These are phyloP conservation scores for Clarkia xantiana DNA, from an alignment of 345 rosid genomes.

Conservation along the genomic window DNA sequence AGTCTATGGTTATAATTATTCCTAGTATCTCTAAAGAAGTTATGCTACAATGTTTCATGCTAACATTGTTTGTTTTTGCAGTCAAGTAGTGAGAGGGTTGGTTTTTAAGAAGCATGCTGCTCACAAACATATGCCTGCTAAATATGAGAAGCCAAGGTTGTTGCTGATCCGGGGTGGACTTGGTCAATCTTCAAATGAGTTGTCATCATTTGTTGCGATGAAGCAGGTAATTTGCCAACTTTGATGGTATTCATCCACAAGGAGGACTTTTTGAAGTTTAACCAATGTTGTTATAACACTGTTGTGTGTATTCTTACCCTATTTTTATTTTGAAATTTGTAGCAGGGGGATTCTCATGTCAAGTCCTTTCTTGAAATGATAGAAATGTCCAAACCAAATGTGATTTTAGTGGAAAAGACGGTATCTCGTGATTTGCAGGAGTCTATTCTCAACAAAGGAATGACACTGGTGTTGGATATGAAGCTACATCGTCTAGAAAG, in stretches of 20 bases:
- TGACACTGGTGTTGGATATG: slow-evolving; percentile 80
- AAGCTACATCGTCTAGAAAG: slow-evolving; percentile 81
- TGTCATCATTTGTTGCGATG: slow-evolving; percentile 66
- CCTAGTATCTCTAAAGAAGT: too few relatives aligned
- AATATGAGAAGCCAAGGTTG: slow-evolving; percentile 58
- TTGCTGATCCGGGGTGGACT: slow-evolving; percentile 62
- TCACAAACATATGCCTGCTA: slow-evolving; percentile 88
- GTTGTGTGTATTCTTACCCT: too few relatives aligned
- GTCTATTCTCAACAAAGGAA: slow-evolving; percentile 50
- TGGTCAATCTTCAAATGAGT: slow-evolving; percentile 63
- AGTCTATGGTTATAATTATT: too few relatives aligned
- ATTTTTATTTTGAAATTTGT: too few relatives aligned
- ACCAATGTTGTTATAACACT: too few relatives aligned
- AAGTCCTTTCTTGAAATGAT: slow-evolving; percentile 47
- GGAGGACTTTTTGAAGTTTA: too few relatives aligned
- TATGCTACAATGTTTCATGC: background rate
- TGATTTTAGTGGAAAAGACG: slow-evolving; percentile 77
- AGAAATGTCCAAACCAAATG: slow-evolving; percentile 52
- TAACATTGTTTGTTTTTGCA: slow-evolving; percentile 21
- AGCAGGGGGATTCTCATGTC: slow-evolving; percentile 49
- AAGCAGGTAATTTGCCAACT: slow-evolving; percentile 29
- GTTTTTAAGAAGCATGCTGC: slow-evolving; percentile 95
- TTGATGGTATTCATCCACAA: too few relatives aligned
- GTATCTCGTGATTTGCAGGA: slow-evolving; percentile 79
- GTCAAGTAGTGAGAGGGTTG: slow-evolving; percentile 72